Conservation (phyloP, 2,329 filamentous ascomycete species). For the Penicillium frequentans region DNA sequence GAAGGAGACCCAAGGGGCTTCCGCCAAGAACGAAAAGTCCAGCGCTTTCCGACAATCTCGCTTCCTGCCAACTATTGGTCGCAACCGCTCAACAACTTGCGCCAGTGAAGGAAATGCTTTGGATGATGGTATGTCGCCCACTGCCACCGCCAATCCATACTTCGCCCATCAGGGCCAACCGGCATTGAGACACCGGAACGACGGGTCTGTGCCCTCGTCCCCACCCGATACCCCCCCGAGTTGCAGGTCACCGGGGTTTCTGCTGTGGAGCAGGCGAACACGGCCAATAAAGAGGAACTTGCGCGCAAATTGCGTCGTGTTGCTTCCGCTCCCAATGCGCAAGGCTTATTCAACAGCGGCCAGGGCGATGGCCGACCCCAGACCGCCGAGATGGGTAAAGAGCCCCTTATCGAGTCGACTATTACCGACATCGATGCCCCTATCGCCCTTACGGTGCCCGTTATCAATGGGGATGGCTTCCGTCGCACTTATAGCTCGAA, state of each 20-base stretch:
- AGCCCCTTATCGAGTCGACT: constrained; percentile 65
- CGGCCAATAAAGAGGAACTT: constrained; percentile 87
- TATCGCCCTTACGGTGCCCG: constrained; percentile 31
- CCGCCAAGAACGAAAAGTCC: constrained; percentile 63
- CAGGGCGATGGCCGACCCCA: constrained; percentile 68
- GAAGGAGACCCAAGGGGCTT: constrained; percentile 44
- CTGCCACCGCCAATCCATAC: constrained; percentile 93
- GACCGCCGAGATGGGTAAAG: constrained; percentile 83
- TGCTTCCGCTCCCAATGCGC: constrained; percentile 93
- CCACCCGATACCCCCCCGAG: constrained; percentile 84
- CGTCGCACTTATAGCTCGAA: constrained; percentile 97
- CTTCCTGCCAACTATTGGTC: constrained; percentile 83
- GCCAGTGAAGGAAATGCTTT: constrained; percentile 89
- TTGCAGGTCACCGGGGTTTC: constrained; percentile 71
- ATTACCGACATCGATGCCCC: constrained; percentile 49
- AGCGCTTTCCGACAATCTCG: constrained; percentile 74
- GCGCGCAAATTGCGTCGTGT: constrained; percentile 90
- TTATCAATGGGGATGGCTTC: constrained; percentile 63
- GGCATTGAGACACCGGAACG: constrained; percentile 89
- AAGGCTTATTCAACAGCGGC: constrained; percentile 75
- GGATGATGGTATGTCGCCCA: constrained; percentile 86
- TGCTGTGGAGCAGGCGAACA: constrained; percentile 66
- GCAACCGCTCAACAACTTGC: constrained; percentile 85
- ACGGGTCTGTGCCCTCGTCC: constrained; percentile 86
- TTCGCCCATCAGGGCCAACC: constrained; percentile 96